Evolutionary conservation across 768 basidiomycete genomes (phyloP).

Genomic region (Cystofilobasidium capitatum): DNA sequence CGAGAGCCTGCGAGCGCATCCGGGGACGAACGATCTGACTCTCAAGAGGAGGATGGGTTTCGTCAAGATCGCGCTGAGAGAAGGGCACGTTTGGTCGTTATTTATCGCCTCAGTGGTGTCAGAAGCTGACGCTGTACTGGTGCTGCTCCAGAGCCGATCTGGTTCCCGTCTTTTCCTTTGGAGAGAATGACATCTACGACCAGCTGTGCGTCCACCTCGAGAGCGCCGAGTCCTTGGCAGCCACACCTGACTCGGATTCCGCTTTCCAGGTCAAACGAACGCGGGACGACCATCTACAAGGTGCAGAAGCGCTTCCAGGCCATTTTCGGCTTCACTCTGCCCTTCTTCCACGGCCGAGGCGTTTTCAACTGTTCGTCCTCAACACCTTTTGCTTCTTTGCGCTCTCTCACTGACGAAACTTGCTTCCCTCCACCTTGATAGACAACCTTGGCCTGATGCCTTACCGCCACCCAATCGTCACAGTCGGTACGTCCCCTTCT

Average conservation of each 20-base stretch:
- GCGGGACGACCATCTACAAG: constrained; percentile 74
- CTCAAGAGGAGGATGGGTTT: constrained; percentile 66
- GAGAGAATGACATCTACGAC: constrained; percentile 98
- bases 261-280: constrained; percentile 54
- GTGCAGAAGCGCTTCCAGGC: constrained; percentile 85
- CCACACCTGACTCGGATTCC: constrained; percentile 17
- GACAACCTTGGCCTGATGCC: constrained; percentile 95
- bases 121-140: not conserved
- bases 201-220: constrained; percentile 55
- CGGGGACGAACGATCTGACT: constrained; percentile 76
- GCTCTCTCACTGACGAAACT: too few species aligned
- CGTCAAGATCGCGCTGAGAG: constrained; percentile 55
- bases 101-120: not conserved
- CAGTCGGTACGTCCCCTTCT: constrained; percentile 64
- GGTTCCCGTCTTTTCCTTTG: constrained; percentile 96
- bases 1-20: constrained; percentile 84
- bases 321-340: constrained; percentile 88
- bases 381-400: not conserved
- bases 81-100: constrained; percentile 30
- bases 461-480: constrained; percentile 87
- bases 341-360: constrained; percentile 93
- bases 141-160: constrained; percentile 64
- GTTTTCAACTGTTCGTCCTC: constrained; percentile 71
- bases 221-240: not conserved
- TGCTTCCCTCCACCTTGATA: constrained; percentile 35